Base-by-base conservation (phyloP, 106 monocot species). In the Ottelia alismoides region DNA sequence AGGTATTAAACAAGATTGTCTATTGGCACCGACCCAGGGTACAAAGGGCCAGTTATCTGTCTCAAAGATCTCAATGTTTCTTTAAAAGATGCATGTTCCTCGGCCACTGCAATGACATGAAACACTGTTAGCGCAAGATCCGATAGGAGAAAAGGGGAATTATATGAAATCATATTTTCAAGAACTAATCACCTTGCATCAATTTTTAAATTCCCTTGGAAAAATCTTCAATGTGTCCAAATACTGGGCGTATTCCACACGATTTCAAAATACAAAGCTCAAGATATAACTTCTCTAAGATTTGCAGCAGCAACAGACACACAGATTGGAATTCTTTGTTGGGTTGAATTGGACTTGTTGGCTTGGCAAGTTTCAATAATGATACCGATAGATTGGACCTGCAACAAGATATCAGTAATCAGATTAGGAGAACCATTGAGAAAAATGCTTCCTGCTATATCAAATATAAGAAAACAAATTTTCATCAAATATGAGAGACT, bases 321-420 rank as follows among this genome's bases (percentile, higher is more conserved):
- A 78, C 43, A 50, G 56, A 49, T 66, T 68, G 53, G 5, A 51
- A 53, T 48, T 90, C 79, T 24, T 28, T 29, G n/a, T 46, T 67
- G 28, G 28, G 79, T 46, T 27, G 67, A 14, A 53, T 67, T 75
- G 27, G 59, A 65, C 30, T 29, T 50, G 23, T 65, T 79, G 26
- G 65, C 59, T 27, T 62, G 62, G 12, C 81, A 79, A 26, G 86
- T 29, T 54, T 98, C 90, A 35, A 65, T 65, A 29, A 86, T 49
- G 53, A 98, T 78, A 53, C 64, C 57, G 57, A 80, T 83, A 1
- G 67, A 61, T 67, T 98, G 98, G 64, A 85, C 98, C 98, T 98
- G 69, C 73, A 85, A 18, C 31, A 71, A 16, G 16, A 7, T 7
- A 43, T 43, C 16, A 43, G 16, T 43, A 43, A 7, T 7, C 40